Base-by-base conservation (phyloP, 345 rosid species). In the Cardamine chenopodiifolia region DNA sequence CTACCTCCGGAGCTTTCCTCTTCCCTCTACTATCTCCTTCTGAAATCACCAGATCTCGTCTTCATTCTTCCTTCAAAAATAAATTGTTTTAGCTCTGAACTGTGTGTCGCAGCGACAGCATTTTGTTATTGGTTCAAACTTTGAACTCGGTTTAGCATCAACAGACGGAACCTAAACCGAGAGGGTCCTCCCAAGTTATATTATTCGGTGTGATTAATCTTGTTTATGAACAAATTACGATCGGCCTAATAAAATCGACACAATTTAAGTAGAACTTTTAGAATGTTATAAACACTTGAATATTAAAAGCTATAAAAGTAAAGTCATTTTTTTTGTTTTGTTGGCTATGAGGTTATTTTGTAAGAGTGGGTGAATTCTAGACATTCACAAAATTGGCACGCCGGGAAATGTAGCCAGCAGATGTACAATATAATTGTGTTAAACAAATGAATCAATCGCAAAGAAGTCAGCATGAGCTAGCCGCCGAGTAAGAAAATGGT, bases 1-100 rank as follows among this genome's bases (percentile, higher is more conserved):
- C 74, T 78, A 60, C 77, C 28, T 44, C 76, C 1, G 68, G 66
- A 62, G 60, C 71, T 70, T 63, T 76, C 71, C 71, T 63, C 75
- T 75, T 76, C 63, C 47, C 68, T 63, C 71, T 53, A 23, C 44
- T 53, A 35, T 73, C 71, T 48, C 28, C 68, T 54, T 19, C 47
- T 13, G n/a, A n/a, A 48, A 23, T 37, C 76, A 28, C 72, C 19
- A 52, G 73, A 40, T 71, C 63, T 66, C 63, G 28, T 40, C 77
- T 23, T 66, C 81, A 78, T 66, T n/a, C 31, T 60, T 37, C 11
- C 52, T n/a, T n/a, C n/a, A n/a, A n/a, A n/a, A n/a, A n/a, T n/a
- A n/a, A n/a, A n/a, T n/a, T n/a, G 68, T 49, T 54, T 5, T 23
- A 49, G 69, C 81, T 71, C 68, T 71, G 59, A 66, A 49, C 11